Base-by-base conservation (phyloP, 495 filamentous ascomycete genomes). In the Podospora anserina region DNA sequence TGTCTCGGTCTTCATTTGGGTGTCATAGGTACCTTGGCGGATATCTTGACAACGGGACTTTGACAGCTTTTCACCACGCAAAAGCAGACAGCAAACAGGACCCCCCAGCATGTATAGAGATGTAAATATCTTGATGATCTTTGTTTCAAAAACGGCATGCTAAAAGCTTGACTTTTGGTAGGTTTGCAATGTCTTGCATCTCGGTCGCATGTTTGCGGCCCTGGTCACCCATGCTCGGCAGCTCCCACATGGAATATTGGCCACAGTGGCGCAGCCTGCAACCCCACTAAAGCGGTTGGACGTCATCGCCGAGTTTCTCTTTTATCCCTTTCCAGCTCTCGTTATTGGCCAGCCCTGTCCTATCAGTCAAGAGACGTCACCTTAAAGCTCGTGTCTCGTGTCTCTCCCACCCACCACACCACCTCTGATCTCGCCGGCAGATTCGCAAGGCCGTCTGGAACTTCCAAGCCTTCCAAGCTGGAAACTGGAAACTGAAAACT, bases 1-100 rank as follows among this genome's bases (percentile, higher is more conserved):
- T 16, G 19, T 19, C n/a, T 58, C 32, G 30, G 61, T 32, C 27
- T 11, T 49, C 39, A 49, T 6, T 49, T 49, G 39, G 15, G 13
- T 63, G 61, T 63, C 61, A 63, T 63, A 63, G 61, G 61, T 63
- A 63, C 61, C 61, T 63, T 63, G 32, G 2, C 6, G n/a, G 15
- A 5, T 49, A 63, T 63, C 61, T 63, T 18, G 59, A 7, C 49
- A 32, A 63, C 7, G 61, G 61, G 61, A 9, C 16, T 63, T 16
- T 19, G 0, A 16, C 3, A 44, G 16, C 16, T 20, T 18, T 63
- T 28, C 26, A n/a, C 30, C 20, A 34, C 30, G 30, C 3, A 32
- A 7, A 32, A 32, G 30, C 30, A 23, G 23, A 23, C 23, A 23
- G 30, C 30, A 32, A 32, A 7, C 30, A 13, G 9, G 15, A 49